These are phyloP conservation scores for Trichoderma reesei DNA, from an alignment of 495 filamentous ascomycete species.

Conservation along the genomic window DNA sequence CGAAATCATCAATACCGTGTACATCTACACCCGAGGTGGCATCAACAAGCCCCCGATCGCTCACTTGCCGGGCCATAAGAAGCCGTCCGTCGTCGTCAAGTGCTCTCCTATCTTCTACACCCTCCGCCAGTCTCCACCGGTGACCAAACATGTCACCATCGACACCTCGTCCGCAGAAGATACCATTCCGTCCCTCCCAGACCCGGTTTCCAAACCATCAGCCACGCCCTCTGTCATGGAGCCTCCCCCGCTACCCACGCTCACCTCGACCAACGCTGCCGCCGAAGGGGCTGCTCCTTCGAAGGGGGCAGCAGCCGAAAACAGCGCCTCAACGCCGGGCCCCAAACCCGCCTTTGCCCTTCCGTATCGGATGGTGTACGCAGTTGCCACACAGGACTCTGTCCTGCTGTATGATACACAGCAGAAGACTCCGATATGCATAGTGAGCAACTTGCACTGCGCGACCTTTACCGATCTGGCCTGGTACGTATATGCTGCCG, in stretches of 20 bases:
- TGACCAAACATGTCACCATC: constrained; percentile 82
- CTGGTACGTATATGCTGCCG: constrained; percentile 52
- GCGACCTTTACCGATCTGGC: constrained; percentile 94
- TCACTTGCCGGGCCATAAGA: constrained; percentile 97
- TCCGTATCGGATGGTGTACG: constrained; percentile 91
- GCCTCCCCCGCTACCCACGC: constrained; percentile 60
- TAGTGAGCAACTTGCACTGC: constrained; percentile 94
- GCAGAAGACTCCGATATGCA: constrained; percentile 81
- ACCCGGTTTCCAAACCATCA: constrained; percentile 57
- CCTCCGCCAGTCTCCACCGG: constrained; percentile 53
- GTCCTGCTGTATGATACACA: constrained; percentile 97
- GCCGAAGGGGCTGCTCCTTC: constrained; percentile 30
- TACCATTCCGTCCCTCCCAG: constrained; percentile 70
- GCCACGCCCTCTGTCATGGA: constrained; percentile 62
- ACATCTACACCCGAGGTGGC: constrained; percentile 92
- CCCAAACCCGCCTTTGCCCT: constrained; percentile 67
- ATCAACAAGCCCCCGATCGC: constrained; percentile 96
- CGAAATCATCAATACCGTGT: constrained; percentile 93
- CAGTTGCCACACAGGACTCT: constrained; percentile 93
- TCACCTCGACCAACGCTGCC: constrained; percentile 17
- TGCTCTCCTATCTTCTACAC: constrained; percentile 90
- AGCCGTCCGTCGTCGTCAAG: constrained; percentile 90
- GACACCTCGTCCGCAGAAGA: constrained; percentile 87
- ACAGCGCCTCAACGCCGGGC: constrained; percentile 37
- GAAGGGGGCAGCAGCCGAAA: constrained; percentile 27